phyloP scores from a whole-genome alignment of 768 basidiomycete genomes.

The Amanita fuliginea region DNA sequence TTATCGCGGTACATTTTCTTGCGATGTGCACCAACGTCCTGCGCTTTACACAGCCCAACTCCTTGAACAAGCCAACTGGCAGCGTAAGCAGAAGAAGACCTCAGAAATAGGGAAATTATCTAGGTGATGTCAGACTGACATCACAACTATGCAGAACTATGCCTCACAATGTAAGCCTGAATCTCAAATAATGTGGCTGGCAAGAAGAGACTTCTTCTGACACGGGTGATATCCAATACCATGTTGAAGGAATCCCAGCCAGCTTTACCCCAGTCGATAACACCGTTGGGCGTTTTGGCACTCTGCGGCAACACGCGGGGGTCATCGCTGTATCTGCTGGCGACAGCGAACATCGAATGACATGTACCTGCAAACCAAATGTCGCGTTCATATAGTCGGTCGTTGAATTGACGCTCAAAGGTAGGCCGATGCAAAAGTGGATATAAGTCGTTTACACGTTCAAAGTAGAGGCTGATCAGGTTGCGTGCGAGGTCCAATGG shows the following conservation, averaged over 20 bases:
- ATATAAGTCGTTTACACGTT: constrained; percentile 41
- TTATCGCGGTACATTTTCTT: constrained; percentile 40
- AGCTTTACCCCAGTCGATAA: constrained; percentile 37
- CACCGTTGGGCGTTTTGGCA: constrained; percentile 15
- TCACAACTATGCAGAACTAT: background rate
- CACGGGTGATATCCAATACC: constrained; percentile 42
- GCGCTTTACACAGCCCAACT: constrained; percentile 48
- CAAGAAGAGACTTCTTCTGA: constrained; percentile 39
- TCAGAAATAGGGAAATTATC: constrained; percentile 46
- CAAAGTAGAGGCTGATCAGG: constrained; percentile 64
- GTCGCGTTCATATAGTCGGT: constrained; percentile 38
- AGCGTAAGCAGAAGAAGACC: constrained; percentile 35
- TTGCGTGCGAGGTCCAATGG: constrained; percentile 43
- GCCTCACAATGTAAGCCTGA: constrained; percentile 29
- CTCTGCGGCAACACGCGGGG: constrained; percentile 35
- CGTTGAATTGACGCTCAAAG: constrained; percentile 48
- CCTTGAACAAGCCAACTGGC: constrained; percentile 44
- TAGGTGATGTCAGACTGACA: constrained; percentile 11
- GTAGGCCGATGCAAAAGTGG: constrained; percentile 66
- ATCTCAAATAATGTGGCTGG: constrained; percentile 54
- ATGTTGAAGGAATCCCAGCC: constrained; percentile 57
- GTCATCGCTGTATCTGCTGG: constrained; percentile 56
- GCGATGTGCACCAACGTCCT: constrained; percentile 72
- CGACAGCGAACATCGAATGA: constrained; percentile 56
- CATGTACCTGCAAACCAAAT: constrained; percentile 52